phyloP scores from a whole-genome alignment of 257 asterid species.

The Cynanchum wilfordii region DNA sequence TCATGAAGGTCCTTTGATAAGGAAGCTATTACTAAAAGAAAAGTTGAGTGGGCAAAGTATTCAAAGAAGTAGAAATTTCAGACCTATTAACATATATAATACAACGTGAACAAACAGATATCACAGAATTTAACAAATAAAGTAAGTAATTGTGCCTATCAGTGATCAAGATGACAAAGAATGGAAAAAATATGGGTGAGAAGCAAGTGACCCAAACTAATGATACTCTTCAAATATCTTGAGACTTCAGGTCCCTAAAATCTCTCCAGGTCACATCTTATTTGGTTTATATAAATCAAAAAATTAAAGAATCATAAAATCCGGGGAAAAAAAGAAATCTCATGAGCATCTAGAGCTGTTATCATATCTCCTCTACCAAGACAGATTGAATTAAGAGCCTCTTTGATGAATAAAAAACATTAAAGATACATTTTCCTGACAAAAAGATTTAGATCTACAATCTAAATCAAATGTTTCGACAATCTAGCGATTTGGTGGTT shows the following conservation, averaged over 20 bases:
- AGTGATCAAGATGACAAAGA: neutral
- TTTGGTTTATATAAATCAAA: constrained; percentile 3
- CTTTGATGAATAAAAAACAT: constrained; percentile 2
- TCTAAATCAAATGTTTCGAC: neutral
- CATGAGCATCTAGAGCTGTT: neutral
- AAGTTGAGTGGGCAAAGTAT: neutral
- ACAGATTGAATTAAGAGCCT: neutral
- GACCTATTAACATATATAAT: too few relatives aligned
- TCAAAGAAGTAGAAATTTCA: neutral
- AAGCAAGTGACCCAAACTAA: neutral
- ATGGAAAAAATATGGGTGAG: neutral
- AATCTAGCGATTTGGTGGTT: neutral
- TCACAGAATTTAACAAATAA: too few relatives aligned
- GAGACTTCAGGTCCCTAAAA: constrained; percentile 3
- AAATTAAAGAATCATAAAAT: neutral
- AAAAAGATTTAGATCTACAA: constrained; percentile 1
- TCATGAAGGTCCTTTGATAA: neutral
- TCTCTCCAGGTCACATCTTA: neutral
- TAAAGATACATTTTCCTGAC: neutral
- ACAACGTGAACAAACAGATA: too few relatives aligned
- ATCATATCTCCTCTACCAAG: neutral
- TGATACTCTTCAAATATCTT: neutral
- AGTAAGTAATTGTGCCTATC: neutral
- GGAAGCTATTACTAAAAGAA: neutral
- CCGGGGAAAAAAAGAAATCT: neutral